A percentile compares a stretch with the other conserved stretches of the same genome.
Evolutionary conservation across 129 eudicot species (phyloP).

Genomic region (Ambrosia artemisiifolia): DNA sequence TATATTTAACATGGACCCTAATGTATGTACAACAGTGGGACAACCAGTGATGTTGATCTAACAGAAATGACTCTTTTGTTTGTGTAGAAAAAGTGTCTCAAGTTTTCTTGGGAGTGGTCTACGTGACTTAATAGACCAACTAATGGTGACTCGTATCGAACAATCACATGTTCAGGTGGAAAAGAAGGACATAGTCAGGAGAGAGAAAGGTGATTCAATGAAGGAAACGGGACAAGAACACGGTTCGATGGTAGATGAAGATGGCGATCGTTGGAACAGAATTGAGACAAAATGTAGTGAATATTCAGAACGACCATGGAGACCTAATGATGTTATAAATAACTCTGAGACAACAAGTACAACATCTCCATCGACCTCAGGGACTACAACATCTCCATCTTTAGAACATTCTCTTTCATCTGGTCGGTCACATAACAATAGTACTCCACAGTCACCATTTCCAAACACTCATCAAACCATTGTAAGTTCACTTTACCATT

Average conservation of each 20-base stretch:
- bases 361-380: not conserved
- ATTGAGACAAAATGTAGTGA: conserved; percentile 28
- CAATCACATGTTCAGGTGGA: conserved; percentile 15
- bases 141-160: conserved; percentile 53
- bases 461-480: conserved; percentile 24
- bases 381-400: conserved; percentile 43
- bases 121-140: conserved; percentile 60
- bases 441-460: conserved; percentile 33
- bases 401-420: conserved; percentile 33
- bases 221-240: conserved; percentile 20
- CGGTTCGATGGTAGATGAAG: conserved; percentile 12
- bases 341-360: conserved; percentile 33
- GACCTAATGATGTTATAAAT: conserved; percentile 29
- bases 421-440: conserved; percentile 23
- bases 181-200: conserved; percentile 1
- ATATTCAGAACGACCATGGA: conserved; percentile 37
- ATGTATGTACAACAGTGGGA: no score
- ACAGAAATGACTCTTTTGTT: not conserved
- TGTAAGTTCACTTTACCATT: not conserved
- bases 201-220: not conserved
- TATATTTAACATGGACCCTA: no score
- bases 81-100: conserved; percentile 71
- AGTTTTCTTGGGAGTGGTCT: conserved; percentile 56
- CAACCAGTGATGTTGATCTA: not conserved
- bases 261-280: conserved; percentile 34